Conservation (phyloP, 345 rosid species). For the Brassica juncea region DNA sequence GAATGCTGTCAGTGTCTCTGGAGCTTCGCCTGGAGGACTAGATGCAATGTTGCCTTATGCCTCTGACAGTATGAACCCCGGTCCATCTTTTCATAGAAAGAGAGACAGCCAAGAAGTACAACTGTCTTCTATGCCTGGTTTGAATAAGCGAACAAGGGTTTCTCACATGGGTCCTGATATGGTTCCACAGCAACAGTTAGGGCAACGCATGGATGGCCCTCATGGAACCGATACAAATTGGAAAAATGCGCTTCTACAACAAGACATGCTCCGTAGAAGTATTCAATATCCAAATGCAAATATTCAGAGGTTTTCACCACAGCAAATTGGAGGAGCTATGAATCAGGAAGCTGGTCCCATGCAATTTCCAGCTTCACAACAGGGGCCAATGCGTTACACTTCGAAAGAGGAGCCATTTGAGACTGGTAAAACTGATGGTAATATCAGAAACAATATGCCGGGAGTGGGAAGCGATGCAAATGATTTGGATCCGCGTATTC, state of each 20-base stretch:
- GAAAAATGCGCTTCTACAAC: constrained; percentile 63
- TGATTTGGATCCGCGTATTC: constrained; percentile 64
- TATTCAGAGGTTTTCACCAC: constrained; percentile 68
- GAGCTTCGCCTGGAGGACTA: constrained; percentile 64
- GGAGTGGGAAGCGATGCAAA: constrained; percentile 57
- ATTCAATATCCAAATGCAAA: constrained; percentile 58
- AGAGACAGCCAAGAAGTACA: constrained; percentile 76
- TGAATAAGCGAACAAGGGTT: constrained; percentile 64
- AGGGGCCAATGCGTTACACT: constrained; percentile 56
- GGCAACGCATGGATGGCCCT: constrained; percentile 56
- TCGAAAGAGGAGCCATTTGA: constrained; percentile 83
- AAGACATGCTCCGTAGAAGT: constrained; percentile 59
- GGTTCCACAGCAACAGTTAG: constrained; percentile 67
- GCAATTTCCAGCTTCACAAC: constrained; percentile 58
- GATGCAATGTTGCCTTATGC: constrained; percentile 64
- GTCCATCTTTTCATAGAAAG: constrained; percentile 59
- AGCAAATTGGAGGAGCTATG: constrained; percentile 64
- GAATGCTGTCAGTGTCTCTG: constrained; percentile 51
- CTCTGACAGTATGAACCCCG: constrained; percentile 52
- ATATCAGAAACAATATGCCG: constrained; percentile 55
- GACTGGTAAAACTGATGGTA: constrained; percentile 59
- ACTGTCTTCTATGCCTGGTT: constrained; percentile 59
- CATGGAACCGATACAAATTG: constrained; percentile 68
- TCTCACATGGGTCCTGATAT: constrained; percentile 60
- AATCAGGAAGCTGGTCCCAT: constrained; percentile 66